Evolutionary conservation across 1,284 basidiomycete species (phyloP), one percentile per base, ranked within the genome.

Genomic region (Entoloma clypeatum): DNA sequence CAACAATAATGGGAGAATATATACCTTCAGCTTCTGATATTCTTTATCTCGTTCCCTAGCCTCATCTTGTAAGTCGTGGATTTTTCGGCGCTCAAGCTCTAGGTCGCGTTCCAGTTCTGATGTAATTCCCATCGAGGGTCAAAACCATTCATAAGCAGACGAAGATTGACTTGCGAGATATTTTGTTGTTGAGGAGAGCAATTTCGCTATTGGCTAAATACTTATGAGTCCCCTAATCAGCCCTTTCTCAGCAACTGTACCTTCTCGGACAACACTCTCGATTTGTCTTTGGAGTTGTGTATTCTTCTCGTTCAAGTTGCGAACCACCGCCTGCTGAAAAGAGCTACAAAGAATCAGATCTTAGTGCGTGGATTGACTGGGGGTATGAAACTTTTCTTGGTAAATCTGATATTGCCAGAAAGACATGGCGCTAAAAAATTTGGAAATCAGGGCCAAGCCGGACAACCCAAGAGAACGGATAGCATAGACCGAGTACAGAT

Each of bases 331-430:
- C 54, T 84, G 81, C 58, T 90, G 87, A 55, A 87, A 90, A 5
- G 84, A 79, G 52, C 87, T 89, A 45, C 13, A 40, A 44, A 33
- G 33, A 28, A 26, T 34, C 35, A 41, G 44, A 18, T 42, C 39
- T 18, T 22, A 22, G 47, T 19, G 28, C 26, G 11, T 33, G 25
- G 18, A 31, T 21, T 7, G 24, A 11, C 8, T 24, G 10, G 2
- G 13, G 11, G 21, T 13, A 25, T 14, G 27, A 43, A 32, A 86
- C 86, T 75, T 79, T 65, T 91, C 87, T 64, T 91, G 87, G 48
- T 87, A 84, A 34, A 80, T 75, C 55, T 91, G 87, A 58, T 91
- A 91, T 57, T 88, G 85, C 88, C 88, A 91, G 60, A 91, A 91
- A 6, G 86, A 84, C 44, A 90, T 74, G 4, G 86, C 83, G 23